Evolutionary conservation across 495 filamentous ascomycete genomes (phyloP).

Genomic region (Penicillium paxilli): DNA sequence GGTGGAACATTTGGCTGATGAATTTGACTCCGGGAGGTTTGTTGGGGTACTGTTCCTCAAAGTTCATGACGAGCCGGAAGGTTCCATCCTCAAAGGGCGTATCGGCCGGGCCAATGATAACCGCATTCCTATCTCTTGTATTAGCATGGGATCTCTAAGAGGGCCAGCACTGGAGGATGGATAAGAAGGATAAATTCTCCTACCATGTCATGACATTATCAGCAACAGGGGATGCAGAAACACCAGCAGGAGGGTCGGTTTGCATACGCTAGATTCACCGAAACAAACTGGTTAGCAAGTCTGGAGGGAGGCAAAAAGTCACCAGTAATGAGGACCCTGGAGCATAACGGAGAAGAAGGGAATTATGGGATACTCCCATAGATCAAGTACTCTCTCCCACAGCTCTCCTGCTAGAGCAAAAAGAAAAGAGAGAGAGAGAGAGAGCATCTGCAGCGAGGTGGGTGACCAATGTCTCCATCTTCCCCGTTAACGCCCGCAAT

Average conservation of each 20-base stretch:
- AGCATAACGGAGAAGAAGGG: background rate
- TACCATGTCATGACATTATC: slow-evolving; percentile 99
- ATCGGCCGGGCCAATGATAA: slow-evolving; percentile 96
- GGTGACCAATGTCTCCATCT: background rate
- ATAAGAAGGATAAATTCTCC: slow-evolving; percentile 15
- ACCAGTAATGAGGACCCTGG: background rate
- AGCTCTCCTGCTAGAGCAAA: background rate
- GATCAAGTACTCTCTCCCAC: background rate
- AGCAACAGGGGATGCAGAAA: slow-evolving; percentile 93
- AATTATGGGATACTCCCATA: background rate
- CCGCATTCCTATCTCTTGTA: slow-evolving; percentile 79
- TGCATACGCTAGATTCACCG: slow-evolving; percentile 80
- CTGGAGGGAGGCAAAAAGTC: slow-evolving; percentile 1
- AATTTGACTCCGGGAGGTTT: slow-evolving; percentile 98
- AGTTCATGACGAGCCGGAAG: slow-evolving; percentile 97
- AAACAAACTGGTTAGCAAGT: slow-evolving; percentile 17
- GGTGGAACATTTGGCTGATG: slow-evolving; percentile 98
- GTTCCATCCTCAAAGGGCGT: slow-evolving; percentile 99
- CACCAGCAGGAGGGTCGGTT: slow-evolving; percentile 95
- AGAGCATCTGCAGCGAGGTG: background rate
- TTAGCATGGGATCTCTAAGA: slow-evolving; percentile 2
- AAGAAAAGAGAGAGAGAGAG: too few relatives aligned
- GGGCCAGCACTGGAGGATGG: background rate
- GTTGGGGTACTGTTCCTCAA: slow-evolving; percentile 97
- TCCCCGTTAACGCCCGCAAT: slow-evolving; percentile 3